Base-by-base conservation (phyloP, 106 monocot species). In the Xerophyta viscosa region DNA sequence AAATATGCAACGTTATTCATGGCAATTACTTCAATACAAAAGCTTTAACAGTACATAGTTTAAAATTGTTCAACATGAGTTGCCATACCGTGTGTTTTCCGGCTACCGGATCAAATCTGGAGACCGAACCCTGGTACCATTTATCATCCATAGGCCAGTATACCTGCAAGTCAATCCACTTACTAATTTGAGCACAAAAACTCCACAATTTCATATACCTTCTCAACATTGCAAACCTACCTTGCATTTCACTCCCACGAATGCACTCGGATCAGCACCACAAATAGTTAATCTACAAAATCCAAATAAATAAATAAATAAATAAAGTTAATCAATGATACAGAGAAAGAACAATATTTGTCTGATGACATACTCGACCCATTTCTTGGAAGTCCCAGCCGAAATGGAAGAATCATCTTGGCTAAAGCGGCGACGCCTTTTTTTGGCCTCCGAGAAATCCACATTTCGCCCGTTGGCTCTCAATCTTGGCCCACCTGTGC, bases 91-190 rank as follows among this genome's bases (percentile, higher is more conserved):
- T 33, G 33, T 33, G 33, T 11, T 33, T 33, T 33, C 33, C 59
- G 22, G 76, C 66, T 9, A 54, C 63, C 23, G 68, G 43, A 77
- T 65, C 65, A 58, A 77, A 98, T 20, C 50, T 62, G 19, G 54
- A 54, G 46, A 98, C 56, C 1, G 77, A 76, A 31, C 89, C 96
- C 60, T 53, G 73, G 39, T 86, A 98, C 96, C 96, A 98, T 37
- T 71, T 63, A 57, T 90, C 73, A 48, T 98, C 96, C 71, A 98
- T 65, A 14, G 96, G 89, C 96, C 96, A 98, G 67, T 70, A 98
- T 52, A 98, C 74, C 96, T 96, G 71, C 75, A 70, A 33, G 54
- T 46, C 9, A n/a, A 41, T 2, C 23, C 15, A 13, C 13, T 11
- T 23, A 13, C 19, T 64, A 13, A 24, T 21, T 3, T 11, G 1